Conservation (phyloP, 352 stramenopile species). For the Discostella stelligera region DNA sequence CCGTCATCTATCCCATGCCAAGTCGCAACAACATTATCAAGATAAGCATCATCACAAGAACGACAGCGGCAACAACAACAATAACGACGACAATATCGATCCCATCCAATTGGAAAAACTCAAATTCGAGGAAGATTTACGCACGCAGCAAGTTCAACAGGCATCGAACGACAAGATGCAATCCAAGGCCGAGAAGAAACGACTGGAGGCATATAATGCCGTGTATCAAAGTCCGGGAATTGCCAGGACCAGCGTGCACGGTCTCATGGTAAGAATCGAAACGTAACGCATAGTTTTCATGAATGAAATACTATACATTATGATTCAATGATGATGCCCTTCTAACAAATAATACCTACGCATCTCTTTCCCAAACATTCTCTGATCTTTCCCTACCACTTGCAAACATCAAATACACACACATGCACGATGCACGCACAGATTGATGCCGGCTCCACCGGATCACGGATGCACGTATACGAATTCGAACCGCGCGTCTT, state of each 20-base stretch:
- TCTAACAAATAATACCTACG: too few species aligned
- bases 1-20: neutral
- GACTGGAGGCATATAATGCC: slow-evolving; percentile 37
- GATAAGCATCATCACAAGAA: neutral
- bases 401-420: too few species aligned
- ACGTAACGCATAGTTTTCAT: neutral
- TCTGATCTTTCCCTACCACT: neutral
- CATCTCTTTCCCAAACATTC: too few species aligned
- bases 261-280: slow-evolving; percentile 57
- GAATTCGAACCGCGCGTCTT: slow-evolving; percentile 65
- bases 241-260: slow-evolving; percentile 52
- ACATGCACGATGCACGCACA: too few species aligned
- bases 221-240: slow-evolving; percentile 58
- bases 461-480: slow-evolving; percentile 84
- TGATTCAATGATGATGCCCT: neutral
- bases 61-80: neutral
- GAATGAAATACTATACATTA: neutral
- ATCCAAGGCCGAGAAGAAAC: slow-evolving; percentile 44
- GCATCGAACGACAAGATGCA: slow-evolving; percentile 14
- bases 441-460: slow-evolving; percentile 83
- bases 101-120: slow-evolving; percentile 31
- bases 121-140: slow-evolving; percentile 33
- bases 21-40: neutral
- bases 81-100: slow-evolving; percentile 32
- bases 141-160: neutral